These are phyloP conservation scores for Zalerion maritima DNA, from an alignment of 495 filamentous ascomycete species.

Conservation along the genomic window DNA sequence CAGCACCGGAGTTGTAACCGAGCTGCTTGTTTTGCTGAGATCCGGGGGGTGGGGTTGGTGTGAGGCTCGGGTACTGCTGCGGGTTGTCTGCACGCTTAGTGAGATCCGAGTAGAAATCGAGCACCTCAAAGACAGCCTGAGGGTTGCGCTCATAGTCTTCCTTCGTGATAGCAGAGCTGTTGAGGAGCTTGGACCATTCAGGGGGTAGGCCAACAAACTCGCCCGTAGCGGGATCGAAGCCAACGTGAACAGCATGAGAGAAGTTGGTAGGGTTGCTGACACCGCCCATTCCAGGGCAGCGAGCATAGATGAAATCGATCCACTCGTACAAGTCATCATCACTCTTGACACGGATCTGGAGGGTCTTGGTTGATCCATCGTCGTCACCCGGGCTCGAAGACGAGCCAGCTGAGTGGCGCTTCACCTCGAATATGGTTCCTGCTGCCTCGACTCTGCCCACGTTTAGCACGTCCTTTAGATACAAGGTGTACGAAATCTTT, in stretches of 20 bases:
- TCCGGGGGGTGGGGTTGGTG: constrained; percentile 47
- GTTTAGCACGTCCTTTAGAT: constrained; percentile 68
- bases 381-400: constrained; percentile 44
- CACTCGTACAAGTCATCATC: constrained; percentile 96
- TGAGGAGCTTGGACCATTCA: constrained; percentile 93
- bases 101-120: constrained; percentile 95
- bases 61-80: constrained; percentile 55
- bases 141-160: constrained; percentile 96
- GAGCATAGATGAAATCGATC: constrained; percentile 93
- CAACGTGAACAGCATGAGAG: constrained; percentile 89
- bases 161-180: constrained; percentile 89
- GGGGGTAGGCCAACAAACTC: constrained; percentile 85
- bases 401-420: constrained; percentile 50
- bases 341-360: constrained; percentile 79
- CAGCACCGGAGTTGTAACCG: constrained; percentile 39
- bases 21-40: constrained; percentile 50
- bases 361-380: constrained; percentile 64
- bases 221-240: constrained; percentile 86
- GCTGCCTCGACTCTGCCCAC: constrained; percentile 77
- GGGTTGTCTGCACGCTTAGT: constrained; percentile 75
- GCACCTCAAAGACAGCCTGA: constrained; percentile 92
- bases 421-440: constrained; percentile 83
- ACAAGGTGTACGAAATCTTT: constrained; percentile 66
- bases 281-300: constrained; percentile 92
- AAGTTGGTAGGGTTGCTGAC: constrained; percentile 98